Base-by-base conservation (phyloP, 306 rosid species). In the Pachyrhizus erosus region DNA sequence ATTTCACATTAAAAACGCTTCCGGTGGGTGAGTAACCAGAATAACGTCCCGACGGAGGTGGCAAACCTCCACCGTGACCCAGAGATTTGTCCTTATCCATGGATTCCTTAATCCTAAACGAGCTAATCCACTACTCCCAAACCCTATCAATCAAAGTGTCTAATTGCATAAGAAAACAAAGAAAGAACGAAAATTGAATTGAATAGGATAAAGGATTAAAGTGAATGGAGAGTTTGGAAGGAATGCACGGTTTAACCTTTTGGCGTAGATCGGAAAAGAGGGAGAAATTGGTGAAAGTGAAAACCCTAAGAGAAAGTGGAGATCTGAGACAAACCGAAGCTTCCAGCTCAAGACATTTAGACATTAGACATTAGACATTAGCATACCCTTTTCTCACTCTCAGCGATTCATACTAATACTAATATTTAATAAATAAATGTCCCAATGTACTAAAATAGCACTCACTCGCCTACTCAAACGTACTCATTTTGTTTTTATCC, bases 61-160 rank as follows among this genome's bases (percentile, higher is more conserved):
- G 93, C 7, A 91, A 88, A 37, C 94, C 93, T 75, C 97, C 94
- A 29, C 90, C 85, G 75, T 84, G 92, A 45, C 86, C 89, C 14
- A 84, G 86, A 67, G 90, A 79, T 84, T 91, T 92, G 67, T 91
- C 97, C 87, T 89, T 91, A 11, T 94, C 98, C 98, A 94, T 94
- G 49, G 14, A 54, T 51, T 80, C 67, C 40, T 31, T 78, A 77
- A 58, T 65, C 76, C 43, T 70, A 80, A 15, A 77, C 21, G 79
- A 58, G 29, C 72, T 24, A 73, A 21, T 78, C 66, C 77, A 83
- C 20, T 83, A 83, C 10, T 83, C 78, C 82, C 83, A 74, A 79
- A 64, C 83, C 87, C 84, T 60, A 84, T 77, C 69, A 15, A 79
- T n/a, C n/a, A n/a, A n/a, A n/a, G n/a, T 26, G 70, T 65, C 51